These are phyloP conservation scores for Basidiobolus heterosporus DNA, from an alignment of 371 early-diverging fungal species.

Conservation along the genomic window DNA sequence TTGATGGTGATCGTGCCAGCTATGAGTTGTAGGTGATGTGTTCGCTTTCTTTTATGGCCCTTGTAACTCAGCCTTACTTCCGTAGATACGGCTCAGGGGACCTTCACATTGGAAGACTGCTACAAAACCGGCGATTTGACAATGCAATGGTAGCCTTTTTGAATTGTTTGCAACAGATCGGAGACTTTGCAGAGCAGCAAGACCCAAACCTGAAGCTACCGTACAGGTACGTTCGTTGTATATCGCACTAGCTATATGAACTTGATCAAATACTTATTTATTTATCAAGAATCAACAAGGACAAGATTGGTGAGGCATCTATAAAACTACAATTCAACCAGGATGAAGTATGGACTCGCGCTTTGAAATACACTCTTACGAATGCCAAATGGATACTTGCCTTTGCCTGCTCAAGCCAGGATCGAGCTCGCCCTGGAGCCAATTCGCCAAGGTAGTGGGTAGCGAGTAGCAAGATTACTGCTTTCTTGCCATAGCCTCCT, in stretches of 20 bases:
- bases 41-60: not conserved
- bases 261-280: no score
- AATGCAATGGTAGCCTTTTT: conserved; percentile 77
- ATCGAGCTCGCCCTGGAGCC: not conserved
- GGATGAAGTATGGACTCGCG: conserved; percentile 82
- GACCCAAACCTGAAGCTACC: conserved; percentile 64
- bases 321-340: conserved; percentile 75
- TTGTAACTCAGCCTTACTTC: not conserved
- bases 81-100: conserved; percentile 74
- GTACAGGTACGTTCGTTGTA: no score
- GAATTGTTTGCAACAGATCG: conserved; percentile 73
- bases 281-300: conserved; percentile 54
- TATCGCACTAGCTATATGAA: no score
- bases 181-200: conserved; percentile 54
- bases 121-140: conserved; percentile 76
- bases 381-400: not conserved
- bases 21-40: conserved; percentile 55
- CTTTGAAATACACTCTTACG: conserved; percentile 72
- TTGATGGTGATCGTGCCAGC: conserved; percentile 51
- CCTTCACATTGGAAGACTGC: conserved; percentile 61
- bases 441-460: no score
- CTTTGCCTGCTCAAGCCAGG: not conserved
- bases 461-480: not conserved
- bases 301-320: conserved; percentile 70
- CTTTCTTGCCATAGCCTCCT: not conserved